Evolutionary conservation across 2,329 filamentous ascomycete species (phyloP).

Genomic region (Paracoccidioides lutzii): DNA sequence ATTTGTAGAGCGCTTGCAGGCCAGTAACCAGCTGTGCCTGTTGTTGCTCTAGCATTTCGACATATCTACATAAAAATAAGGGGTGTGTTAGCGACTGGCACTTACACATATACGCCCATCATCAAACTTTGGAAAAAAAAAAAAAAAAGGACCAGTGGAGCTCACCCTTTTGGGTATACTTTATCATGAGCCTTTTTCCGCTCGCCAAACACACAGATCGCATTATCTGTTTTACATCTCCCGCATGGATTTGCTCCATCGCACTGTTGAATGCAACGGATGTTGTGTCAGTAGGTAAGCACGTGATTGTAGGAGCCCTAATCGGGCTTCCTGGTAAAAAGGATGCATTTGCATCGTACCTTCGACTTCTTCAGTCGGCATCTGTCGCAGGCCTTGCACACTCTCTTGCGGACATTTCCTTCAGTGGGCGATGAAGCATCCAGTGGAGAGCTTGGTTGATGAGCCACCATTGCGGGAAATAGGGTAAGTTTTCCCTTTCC

Average conservation of each 20-base stretch:
- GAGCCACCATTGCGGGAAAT: slow-evolving; percentile 23
- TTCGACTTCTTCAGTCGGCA: slow-evolving; percentile 56
- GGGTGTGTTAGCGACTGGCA: neutral
- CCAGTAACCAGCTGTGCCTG: slow-evolving; percentile 49
- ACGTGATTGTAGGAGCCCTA: slow-evolving; percentile 3
- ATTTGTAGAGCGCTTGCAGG: slow-evolving; percentile 47
- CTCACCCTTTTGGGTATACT: slow-evolving; percentile 55
- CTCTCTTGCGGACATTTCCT: slow-evolving; percentile 42
- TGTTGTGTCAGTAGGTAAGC: slow-evolving; percentile 5
- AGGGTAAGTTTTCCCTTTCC: neutral
- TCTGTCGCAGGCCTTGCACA: slow-evolving; percentile 54
- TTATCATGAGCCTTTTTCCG: slow-evolving; percentile 55
- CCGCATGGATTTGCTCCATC: slow-evolving; percentile 50
- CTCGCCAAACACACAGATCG: slow-evolving; percentile 53
- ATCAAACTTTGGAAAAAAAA: slow-evolving; percentile 2
- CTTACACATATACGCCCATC: neutral
- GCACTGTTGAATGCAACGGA: slow-evolving; percentile 32
- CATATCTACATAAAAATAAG: slow-evolving; percentile 35
- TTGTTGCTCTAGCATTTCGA: slow-evolving; percentile 56
- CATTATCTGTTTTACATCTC: slow-evolving; percentile 50
- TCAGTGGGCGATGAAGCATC: slow-evolving; percentile 31
- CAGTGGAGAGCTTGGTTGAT: slow-evolving; percentile 25
- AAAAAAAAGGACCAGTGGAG: slow-evolving; percentile 7
- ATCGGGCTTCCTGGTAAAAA: neutral
- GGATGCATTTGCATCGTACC: slow-evolving; percentile 25